Base-by-base conservation (phyloP, 305 asterid species). In the Coffea humblotiana region DNA sequence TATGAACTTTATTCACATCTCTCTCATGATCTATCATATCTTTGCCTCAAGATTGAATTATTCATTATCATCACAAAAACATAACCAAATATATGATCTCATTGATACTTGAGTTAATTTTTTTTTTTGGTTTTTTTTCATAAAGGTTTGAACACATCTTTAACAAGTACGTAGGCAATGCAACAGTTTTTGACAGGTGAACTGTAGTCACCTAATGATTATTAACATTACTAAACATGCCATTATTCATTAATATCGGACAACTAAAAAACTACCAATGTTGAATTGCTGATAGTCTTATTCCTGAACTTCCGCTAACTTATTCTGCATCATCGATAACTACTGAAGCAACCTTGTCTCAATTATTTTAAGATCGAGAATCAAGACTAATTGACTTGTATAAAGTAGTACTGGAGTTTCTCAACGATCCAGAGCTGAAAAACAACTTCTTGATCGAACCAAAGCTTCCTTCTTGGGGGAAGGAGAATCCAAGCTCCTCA, bases 401-500 rank as follows among this genome's bases (percentile, higher is more conserved):
- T 61, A 37, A 40, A 40, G 37, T n/a, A 48, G 63, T n/a, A 72
- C 52, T 65, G 12, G 21, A 16, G 14, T 27, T 71, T 7, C 71
- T 85, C 83, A 86, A 75, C 82, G 76, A 79, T 84, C 88, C 27
- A 86, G 37, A 56, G 85, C 81, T 63, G 88, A 72, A 49, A 82
- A 86, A 71, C 86, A 84, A 79, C 90, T 90, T 35, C 81, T 85
- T 1, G 89, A 80, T 37, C 87, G 87, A 49, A 82, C 80, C 76
- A 89, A 35, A 65, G 82, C 86, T 82, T 88, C 83, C 29, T 82
- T 81, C 77, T 88, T 85, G 6, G 97, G 96, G 74, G 97, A 90
- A 67, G 96, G 95, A 76, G 97, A 90, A 70, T 90, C 97, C 85
- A 93, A 80, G 52, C 90, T 90, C 88, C 87, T 86, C 82, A 89